phyloP scores from a whole-genome alignment of 495 filamentous ascomycete genomes.

The Penicillium taxi region DNA sequence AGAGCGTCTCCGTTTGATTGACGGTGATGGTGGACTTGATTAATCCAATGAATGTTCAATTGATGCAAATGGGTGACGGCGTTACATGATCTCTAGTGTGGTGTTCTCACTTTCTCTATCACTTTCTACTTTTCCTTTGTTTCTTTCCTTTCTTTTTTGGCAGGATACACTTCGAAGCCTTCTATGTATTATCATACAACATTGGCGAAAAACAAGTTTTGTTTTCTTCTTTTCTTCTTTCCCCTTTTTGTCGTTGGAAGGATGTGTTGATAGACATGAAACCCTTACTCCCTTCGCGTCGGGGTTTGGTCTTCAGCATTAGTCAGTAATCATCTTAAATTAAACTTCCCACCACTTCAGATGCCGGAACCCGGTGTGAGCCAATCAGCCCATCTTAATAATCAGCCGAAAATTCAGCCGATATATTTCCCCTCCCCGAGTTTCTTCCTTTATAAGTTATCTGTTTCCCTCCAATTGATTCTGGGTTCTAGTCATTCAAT shows the following conservation, averaged over 20 bases:
- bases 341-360: no score
- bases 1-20: constrained; percentile 78
- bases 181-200: constrained; percentile 29
- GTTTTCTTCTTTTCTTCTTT: background rate
- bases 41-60: constrained; percentile 15
- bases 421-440: background rate
- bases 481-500: constrained; percentile 2
- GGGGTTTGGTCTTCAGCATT: no score
- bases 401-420: background rate
- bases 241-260: constrained; percentile 1
- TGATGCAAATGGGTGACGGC: constrained; percentile 25
- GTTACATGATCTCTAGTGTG: constrained; percentile 15
- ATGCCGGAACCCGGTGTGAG: no score
- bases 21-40: constrained; percentile 55
- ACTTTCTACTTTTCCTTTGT: constrained; percentile 8
- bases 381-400: background rate
- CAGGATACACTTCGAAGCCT: constrained; percentile 9
- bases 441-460: background rate
- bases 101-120: constrained; percentile 1
- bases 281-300: no score
- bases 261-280: background rate
- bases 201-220: constrained; percentile 3
- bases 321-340: no score
- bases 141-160: constrained; percentile 12
- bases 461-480: constrained; percentile 2